Base-by-base conservation (phyloP, 495 filamentous ascomycete genomes). In the Tirmania nivea region DNA sequence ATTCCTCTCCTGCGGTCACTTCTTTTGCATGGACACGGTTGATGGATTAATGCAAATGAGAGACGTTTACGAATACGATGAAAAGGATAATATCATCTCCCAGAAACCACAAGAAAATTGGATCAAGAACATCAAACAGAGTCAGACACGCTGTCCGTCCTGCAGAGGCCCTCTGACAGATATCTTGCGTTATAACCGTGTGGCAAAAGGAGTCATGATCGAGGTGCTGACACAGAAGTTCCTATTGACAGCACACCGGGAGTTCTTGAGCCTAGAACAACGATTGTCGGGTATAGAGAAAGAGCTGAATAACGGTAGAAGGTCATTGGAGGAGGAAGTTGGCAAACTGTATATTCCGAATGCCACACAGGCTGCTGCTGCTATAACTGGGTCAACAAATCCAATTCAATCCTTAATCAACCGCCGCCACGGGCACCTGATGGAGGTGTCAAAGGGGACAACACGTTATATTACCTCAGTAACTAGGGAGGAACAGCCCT, bases 211-310 rank as follows among this genome's bases (percentile, higher is more conserved):
- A 5, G 81, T 73, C 3, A 62, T 75, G 49, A 66, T 86, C 2
- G 78, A 87, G 51, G 78, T 84, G 60, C 67, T 75, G 0, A 79
- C 78, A 0, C 83, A 81, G 63, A 79, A 76, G 54, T 80, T 86
- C 59, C 73, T 78, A 25, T 61, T 74, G 5, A 75, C 78, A 35
- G 58, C 60, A 4, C 54, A 67, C 48, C 16, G 48, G 39, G 14
- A 12, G 16, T 12, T 52, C 51, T 21, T 11, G 45, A 11, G 14
- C 4, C 68, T 84, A 12, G 71, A 69, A n/a, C 20, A 70, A 35
- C 54, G 57, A 11, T 63, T 78, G 50, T 53, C 55, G 10, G 25
- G 52, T 16, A 54, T 58, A n/a, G 63, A 75, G 48, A 52, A 56
- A 8, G 37, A 59, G 49, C 57, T 71, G 3, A 31, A 7, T 7